A percentile compares a stretch with the other conserved stretches of the same genome.
phyloP scores from a whole-genome alignment of 495 filamentous ascomycete genomes.

The Glutinoglossum americanum region DNA sequence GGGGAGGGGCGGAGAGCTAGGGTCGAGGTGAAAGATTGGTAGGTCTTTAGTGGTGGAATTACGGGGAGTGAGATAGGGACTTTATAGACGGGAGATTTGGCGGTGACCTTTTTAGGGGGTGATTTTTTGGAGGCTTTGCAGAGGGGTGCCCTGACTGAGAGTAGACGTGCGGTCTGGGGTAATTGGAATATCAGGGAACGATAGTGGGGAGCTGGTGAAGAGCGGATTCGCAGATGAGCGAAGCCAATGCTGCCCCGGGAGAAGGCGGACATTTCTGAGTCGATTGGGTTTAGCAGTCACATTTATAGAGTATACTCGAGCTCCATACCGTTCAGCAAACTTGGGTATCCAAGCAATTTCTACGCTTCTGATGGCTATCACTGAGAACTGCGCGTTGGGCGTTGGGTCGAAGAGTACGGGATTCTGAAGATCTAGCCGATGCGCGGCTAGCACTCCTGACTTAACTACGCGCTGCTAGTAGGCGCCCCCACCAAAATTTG shows the following conservation, averaged over 20 bases:
- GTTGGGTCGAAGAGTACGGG: no score
- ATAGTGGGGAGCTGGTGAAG: neutral
- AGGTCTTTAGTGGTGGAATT: neutral
- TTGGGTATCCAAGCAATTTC: no score
- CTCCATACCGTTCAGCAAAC: neutral
- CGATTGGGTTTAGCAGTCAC: neutral
- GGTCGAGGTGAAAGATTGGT: slow-evolving; percentile 20
- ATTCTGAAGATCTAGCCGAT: no score
- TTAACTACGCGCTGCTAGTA: no score
- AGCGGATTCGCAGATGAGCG: neutral
- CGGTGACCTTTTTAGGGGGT: neutral
- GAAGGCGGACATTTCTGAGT: neutral
- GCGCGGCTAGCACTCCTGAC: no score
- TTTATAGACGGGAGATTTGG: neutral
- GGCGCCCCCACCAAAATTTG: no score
- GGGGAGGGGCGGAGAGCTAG: slow-evolving; percentile 22
- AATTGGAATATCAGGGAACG: neutral
- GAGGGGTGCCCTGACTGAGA: neutral
- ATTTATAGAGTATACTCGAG: neutral
- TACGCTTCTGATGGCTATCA: no score
- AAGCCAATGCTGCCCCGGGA: neutral
- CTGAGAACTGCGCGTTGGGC: no score
- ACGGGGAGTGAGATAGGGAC: neutral
- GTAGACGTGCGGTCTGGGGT: neutral
- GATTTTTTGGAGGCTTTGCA: neutral